phyloP scores from a whole-genome alignment of 345 rosid genomes.

The Sonneratia alba region DNA sequence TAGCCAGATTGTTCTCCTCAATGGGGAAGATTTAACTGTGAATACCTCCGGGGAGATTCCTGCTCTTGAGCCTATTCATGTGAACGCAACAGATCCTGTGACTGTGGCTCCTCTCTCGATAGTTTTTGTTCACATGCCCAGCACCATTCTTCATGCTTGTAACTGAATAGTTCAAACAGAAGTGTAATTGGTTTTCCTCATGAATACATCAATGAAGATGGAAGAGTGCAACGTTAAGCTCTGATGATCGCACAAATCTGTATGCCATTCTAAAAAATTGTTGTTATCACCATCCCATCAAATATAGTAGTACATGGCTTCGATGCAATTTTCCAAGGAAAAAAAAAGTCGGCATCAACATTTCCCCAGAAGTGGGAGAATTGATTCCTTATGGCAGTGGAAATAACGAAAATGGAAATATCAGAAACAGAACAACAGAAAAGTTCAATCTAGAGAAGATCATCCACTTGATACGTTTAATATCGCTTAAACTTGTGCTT shows the following conservation, averaged over 20 bases:
- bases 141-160: constrained; percentile 45
- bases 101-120: constrained; percentile 54
- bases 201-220: background rate
- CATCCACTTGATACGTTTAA: no score
- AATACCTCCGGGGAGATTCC: constrained; percentile 60
- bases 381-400: no score
- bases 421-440: no score
- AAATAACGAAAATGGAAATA: no score
- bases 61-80: constrained; percentile 36
- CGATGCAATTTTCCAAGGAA: no score
- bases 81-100: constrained; percentile 39
- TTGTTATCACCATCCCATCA: no score
- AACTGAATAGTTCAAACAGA: constrained; percentile 18
- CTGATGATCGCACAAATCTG: background rate
- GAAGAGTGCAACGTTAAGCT: background rate
- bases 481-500: no score
- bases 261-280: background rate
- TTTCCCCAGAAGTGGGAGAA: no score
- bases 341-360: no score
- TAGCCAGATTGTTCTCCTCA: constrained; percentile 73
- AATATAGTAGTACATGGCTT: no score
- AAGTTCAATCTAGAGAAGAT: no score
- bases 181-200: constrained; percentile 14
- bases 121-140: constrained; percentile 56
- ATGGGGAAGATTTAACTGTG: constrained; percentile 55